Base-by-base conservation (phyloP, 345 rosid species). In the Anastatica hierochuntica region DNA sequence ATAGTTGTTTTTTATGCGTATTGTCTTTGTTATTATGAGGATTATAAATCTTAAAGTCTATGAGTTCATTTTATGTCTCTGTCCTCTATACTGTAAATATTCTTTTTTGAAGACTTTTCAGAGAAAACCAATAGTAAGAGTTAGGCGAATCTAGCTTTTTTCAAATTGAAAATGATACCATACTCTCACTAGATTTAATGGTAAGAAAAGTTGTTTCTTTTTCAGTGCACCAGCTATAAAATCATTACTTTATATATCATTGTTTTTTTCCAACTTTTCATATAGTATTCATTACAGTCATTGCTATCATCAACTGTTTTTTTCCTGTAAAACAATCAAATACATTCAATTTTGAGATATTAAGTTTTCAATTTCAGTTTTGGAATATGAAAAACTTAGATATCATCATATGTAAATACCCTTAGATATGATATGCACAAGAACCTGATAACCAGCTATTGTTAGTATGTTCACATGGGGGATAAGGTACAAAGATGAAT, bases 221-320 rank as follows among this genome's bases (percentile, higher is more conserved):
- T 66, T 66, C 70, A 66, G 70, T 58, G 70, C 70, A 66, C 64
- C 53, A 58, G 57, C 69, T 56, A 49, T 49, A 7, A 56, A 56
- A 10, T 49, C 1, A 42, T 57, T n/a, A 58, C 64, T 43, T 27
- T 65, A 10, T 14, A 27, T 48, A 58, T 66, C 64, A 66, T 66
- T 66, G 36, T 66, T 65, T 50, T 66, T 65, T 50, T 14, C n/a
- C n/a, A 26, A 43, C 53, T 65, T 57, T 58, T 18, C 59, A 65
- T 65, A 35, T 35, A 29, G n/a, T n/a, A n/a, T 34, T 63, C 47
- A 49, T 14, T 56, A 2, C 34, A 48, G 45, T 17, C 24, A 33
- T 21, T 30, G 43, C 37, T 54, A 63, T 24, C 3, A 24, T 24
- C 27, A 24, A 3, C 3, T 24, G 3, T 24, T 7, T 24, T 3